phyloP scores from a whole-genome alignment of 2,329 filamentous ascomycete genomes.

The Colletotrichum spinosum region DNA sequence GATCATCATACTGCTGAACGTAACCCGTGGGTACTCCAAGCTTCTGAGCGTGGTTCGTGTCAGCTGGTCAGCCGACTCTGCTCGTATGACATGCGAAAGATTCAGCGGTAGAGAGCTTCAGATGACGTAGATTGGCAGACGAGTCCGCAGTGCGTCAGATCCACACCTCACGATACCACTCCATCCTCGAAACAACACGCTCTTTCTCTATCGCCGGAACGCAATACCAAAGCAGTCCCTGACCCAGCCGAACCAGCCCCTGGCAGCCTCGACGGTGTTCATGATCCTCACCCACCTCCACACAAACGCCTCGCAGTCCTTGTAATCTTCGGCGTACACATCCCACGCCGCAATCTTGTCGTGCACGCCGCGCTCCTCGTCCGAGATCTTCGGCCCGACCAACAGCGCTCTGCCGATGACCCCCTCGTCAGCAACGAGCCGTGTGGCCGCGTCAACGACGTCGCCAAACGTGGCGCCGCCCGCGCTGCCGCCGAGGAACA shows the following conservation, averaged over 20 bases:
- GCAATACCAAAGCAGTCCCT: constrained; percentile 38
- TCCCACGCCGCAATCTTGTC: constrained; percentile 66
- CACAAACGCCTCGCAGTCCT: constrained; percentile 67
- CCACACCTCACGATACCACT: neutral
- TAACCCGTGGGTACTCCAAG: no score
- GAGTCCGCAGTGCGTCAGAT: no score
- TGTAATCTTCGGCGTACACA: constrained; percentile 68
- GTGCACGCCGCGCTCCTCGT: neutral
- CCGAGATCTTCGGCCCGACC: constrained; percentile 60
- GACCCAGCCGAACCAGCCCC: constrained; percentile 66
- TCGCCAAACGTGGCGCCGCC: constrained; percentile 63
- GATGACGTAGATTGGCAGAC: no score
- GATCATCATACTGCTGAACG: no score
- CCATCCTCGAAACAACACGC: neutral
- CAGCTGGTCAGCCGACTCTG: no score
- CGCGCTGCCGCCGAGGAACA: constrained; percentile 65
- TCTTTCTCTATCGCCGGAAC: neutral
- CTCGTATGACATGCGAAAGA: no score
- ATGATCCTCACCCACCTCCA: constrained; percentile 64
- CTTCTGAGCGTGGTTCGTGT: no score
- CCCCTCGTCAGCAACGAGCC: constrained; percentile 68
- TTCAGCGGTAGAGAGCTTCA: no score
- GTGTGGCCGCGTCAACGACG: constrained; percentile 72
- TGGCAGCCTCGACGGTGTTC: constrained; percentile 59
- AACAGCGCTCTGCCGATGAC: constrained; percentile 68